Base-by-base conservation (phyloP, 345 rosid species). In the Balakata baccata region DNA sequence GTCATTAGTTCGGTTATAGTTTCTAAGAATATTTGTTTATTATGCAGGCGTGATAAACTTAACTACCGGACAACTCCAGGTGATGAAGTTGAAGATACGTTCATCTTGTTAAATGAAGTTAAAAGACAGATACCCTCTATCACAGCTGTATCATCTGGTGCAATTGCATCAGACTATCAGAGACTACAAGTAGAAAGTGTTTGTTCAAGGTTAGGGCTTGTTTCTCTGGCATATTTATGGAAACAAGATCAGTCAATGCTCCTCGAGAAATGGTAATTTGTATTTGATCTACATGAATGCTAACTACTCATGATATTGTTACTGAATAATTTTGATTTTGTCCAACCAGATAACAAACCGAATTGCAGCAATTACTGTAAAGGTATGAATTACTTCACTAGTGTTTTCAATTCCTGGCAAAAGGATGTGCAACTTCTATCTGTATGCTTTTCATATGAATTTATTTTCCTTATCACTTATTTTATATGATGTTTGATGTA, bases 121-220 rank as follows among this genome's bases (percentile, higher is more conserved):
- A 92, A 89, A 81, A 86, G 80, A 69, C 96, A 87, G 82, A 92
- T 95, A 77, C 98, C 98, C 41, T 86, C 90, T 64, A 64, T 92
- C 34, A 76, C 84, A 14, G 98, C 97, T 18, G 96, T 92, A 64
- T 91, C 92, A 52, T 95, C 98, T 29, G 99, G 99, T 80, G 99
- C 98, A 25, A 95, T 95, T 81, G 98, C 98, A 58, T 95, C 98
- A 16, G 97, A 95, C 73, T 95, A 95, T 77, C 99, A 95, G 67
- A 84, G 99, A 80, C 84, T 92, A 74, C 88, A 97, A 29, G 98
- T 95, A 73, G 99, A 95, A 82, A 89, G 90, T 84, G 87, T 95
- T 76, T 95, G 99, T 84, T 95, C 98, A 78, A 88, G 98, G 89
- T 86, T 95, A 87, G 99, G 97, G 79, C 95, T 95, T 82, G 94